phyloP scores from a whole-genome alignment of 345 rosid genomes.

The Crucihimalaya himalaica region DNA sequence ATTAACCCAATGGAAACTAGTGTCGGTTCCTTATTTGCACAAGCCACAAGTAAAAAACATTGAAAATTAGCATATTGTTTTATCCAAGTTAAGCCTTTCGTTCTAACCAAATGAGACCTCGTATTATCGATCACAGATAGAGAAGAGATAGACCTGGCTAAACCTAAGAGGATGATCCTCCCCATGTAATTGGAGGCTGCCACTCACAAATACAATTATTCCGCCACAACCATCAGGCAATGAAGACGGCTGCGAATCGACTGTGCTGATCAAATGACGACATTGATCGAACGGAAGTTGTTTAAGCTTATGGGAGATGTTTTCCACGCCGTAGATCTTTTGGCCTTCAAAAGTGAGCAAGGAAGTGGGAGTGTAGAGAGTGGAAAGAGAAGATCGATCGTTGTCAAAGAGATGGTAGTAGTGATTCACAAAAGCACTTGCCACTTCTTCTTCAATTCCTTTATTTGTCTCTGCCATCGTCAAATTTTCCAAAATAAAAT shows the following conservation, averaged over 20 bases:
- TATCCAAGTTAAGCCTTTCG: neutral
- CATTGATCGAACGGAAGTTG: constrained; percentile 73
- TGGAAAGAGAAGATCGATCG: constrained; percentile 51
- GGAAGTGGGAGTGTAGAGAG: constrained; percentile 66
- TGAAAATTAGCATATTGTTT: neutral
- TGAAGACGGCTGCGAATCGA: constrained; percentile 75
- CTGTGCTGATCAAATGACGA: constrained; percentile 64
- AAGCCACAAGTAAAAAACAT: neutral
- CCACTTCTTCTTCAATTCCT: constrained; percentile 58
- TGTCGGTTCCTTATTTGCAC: neutral
- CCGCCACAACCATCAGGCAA: constrained; percentile 53
- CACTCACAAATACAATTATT: constrained; percentile 75
- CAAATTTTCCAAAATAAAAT: neutral
- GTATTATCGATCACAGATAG: neutral
- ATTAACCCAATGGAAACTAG: neutral
- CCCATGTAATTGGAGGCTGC: constrained; percentile 66
- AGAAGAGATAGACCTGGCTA: constrained; percentile 63
- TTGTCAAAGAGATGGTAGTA: constrained; percentile 74
- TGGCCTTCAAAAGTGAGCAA: constrained; percentile 88
- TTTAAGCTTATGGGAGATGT: constrained; percentile 63
- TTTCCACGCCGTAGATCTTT: constrained; percentile 51
- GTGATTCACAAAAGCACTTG: constrained; percentile 75
- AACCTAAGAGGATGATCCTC: constrained; percentile 73
- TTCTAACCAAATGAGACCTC: constrained; percentile 5
- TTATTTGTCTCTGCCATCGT: constrained; percentile 53